Conservation (phyloP, 1,284 basidiomycete genomes). For the Sutorius eximius region DNA sequence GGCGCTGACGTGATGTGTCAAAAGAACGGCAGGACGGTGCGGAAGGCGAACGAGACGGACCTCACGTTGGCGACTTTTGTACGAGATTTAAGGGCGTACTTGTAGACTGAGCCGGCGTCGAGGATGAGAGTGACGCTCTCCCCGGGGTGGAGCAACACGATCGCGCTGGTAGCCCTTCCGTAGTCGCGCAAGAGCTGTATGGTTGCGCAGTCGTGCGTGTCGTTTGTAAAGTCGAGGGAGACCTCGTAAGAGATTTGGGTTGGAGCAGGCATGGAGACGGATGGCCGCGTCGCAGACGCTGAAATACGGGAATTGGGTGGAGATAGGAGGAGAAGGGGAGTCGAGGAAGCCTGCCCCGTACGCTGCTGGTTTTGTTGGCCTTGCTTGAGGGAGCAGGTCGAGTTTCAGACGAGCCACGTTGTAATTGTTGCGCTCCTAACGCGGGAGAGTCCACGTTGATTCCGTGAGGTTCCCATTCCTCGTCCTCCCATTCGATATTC, state of each 20-base stretch:
- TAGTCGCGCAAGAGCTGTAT: constrained; percentile 67
- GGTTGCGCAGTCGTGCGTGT: constrained; percentile 62
- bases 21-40: constrained; percentile 5
- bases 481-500: constrained; percentile 35
- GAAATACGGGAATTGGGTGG: constrained; percentile 5
- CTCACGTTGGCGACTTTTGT: constrained; percentile 68
- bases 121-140: constrained; percentile 65
- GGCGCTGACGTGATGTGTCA: constrained; percentile 42
- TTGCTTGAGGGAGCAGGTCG: constrained; percentile 32
- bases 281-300: constrained; percentile 27
- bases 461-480: constrained; percentile 22
- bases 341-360: constrained; percentile 26
- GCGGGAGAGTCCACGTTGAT: constrained; percentile 31
- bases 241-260: constrained; percentile 55
- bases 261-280: constrained; percentile 44
- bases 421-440: constrained; percentile 36
- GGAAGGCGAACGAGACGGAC: constrained; percentile 41
- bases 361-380: constrained; percentile 33
- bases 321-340: constrained; percentile 12
- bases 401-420: constrained; percentile 38
- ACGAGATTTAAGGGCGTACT: constrained; percentile 64
- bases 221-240: constrained; percentile 67
- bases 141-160: constrained; percentile 59
- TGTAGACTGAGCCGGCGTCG: constrained; percentile 65
- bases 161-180: constrained; percentile 51